phyloP scores from a whole-genome alignment of 176 grass and related monocot genomes.

The Miscanthus lutarioriparius region DNA sequence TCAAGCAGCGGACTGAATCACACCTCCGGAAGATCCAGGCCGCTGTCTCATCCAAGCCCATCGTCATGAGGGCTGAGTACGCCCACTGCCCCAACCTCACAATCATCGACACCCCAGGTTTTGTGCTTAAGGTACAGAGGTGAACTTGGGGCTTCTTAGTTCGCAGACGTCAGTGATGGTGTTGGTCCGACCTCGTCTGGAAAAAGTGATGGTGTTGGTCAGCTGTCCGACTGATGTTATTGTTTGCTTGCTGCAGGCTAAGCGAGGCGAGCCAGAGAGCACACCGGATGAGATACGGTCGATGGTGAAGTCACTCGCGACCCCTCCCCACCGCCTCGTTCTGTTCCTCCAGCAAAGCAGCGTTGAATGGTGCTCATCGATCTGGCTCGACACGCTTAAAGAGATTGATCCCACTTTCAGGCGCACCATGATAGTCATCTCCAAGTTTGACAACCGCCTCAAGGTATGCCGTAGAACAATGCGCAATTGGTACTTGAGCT shows the following conservation, averaged over 20 bases:
- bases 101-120: constrained; percentile 98
- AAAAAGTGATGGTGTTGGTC: background rate
- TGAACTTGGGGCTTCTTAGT: constrained; percentile 12
- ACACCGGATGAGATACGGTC: constrained; percentile 86
- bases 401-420: constrained; percentile 95
- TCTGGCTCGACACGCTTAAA: constrained; percentile 87
- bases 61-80: constrained; percentile 98
- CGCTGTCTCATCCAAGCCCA: constrained; percentile 89
- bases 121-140: constrained; percentile 75
- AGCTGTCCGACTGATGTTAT: constrained; percentile 32
- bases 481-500: background rate
- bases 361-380: constrained; percentile 93
- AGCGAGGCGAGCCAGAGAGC: constrained; percentile 90
- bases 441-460: constrained; percentile 95
- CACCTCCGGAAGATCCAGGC: constrained; percentile 75
- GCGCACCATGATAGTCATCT: constrained; percentile 85
- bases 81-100: constrained; percentile 98
- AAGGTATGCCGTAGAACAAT: constrained; percentile 62
- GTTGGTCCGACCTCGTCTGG: too few species aligned
- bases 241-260: constrained; percentile 58
- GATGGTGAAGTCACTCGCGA: constrained; percentile 87
- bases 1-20: constrained; percentile 81
- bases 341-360: constrained; percentile 99
- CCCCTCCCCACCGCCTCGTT: constrained; percentile 88
- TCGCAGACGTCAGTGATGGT: background rate